Percentiles rank a stretch among this genome's conserved stretches.
Evolutionary conservation across 2,329 filamentous ascomycete species (phyloP).

Genomic region (Simplicillium aogashimaense): DNA sequence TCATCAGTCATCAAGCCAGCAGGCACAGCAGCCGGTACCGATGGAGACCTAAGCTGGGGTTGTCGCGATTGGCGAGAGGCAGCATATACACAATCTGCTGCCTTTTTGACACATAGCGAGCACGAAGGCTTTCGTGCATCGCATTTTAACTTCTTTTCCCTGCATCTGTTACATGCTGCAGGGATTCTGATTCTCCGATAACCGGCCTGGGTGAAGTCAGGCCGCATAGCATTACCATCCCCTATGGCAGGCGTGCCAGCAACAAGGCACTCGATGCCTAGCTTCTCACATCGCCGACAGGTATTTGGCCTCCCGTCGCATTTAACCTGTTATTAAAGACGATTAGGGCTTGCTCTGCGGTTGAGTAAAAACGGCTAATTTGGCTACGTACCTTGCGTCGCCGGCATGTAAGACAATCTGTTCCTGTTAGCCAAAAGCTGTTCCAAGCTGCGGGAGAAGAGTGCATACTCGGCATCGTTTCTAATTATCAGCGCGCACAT

Average conservation of each 20-base stretch:
- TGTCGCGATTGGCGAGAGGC: neutral
- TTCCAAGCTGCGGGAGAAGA: too few species aligned
- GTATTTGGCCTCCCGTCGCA: neutral
- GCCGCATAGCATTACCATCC: neutral
- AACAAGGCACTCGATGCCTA: neutral
- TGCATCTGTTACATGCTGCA: neutral
- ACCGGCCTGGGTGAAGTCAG: constrained; percentile 1
- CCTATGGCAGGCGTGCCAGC: neutral
- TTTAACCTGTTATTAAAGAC: neutral
- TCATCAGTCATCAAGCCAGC: neutral
- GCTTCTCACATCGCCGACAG: neutral
- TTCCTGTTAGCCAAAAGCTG: neutral
- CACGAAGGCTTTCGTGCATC: neutral
- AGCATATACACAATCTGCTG: neutral
- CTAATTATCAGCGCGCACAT: too few species aligned
- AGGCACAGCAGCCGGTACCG: neutral
- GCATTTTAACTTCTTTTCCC: constrained; percentile 1
- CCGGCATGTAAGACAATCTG: constrained; percentile 1
- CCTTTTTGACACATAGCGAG: neutral
- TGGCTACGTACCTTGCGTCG: neutral
- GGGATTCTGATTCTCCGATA: neutral
- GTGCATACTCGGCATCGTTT: too few species aligned
- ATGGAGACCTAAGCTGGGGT: neutral
- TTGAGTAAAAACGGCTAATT: neutral
- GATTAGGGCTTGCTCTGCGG: neutral